Percentiles rank a stretch among this genome's conserved stretches.
Evolutionary conservation across 805 yeast species (phyloP).

Genomic region (Zygoascus flipseniorum): DNA sequence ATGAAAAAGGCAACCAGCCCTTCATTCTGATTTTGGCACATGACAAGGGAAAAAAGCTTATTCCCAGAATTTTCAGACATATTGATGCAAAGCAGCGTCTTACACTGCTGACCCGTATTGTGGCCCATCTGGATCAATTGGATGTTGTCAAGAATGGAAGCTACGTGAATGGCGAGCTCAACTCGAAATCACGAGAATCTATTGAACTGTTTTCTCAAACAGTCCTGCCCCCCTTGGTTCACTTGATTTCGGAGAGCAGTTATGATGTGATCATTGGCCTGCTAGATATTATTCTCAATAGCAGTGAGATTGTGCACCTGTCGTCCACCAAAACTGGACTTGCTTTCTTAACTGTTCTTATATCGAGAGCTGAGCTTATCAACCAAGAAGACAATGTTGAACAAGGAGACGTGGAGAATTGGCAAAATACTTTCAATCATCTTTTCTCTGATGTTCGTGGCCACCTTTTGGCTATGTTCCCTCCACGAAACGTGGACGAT

Average conservation of each 20-base stretch:
- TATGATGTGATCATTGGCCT: conserved; percentile 73
- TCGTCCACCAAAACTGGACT: conserved; percentile 68
- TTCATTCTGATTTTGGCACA: conserved; percentile 75
- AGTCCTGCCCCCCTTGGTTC: conserved; percentile 74
- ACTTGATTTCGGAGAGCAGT: conserved; percentile 72
- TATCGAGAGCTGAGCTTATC: conserved; percentile 86
- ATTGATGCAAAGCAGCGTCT: conserved; percentile 67
- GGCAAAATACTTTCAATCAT: conserved; percentile 77
- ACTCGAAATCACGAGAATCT: conserved; percentile 46
- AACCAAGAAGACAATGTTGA: conserved; percentile 64
- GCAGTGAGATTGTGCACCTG: conserved; percentile 51
- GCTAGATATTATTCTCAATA: conserved; percentile 58
- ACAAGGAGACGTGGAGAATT: conserved; percentile 42
- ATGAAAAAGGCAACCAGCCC: conserved; percentile 61
- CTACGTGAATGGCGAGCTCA: conserved; percentile 41
- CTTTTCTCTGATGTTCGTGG: conserved; percentile 74
- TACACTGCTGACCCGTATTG: conserved; percentile 66
- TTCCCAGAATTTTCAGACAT: conserved; percentile 83
- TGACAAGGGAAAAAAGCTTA: conserved; percentile 80
- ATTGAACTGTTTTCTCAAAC: conserved; percentile 74
- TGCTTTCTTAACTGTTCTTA: conserved; percentile 77
- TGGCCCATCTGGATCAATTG: conserved; percentile 71
- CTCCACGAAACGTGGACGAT: conserved; percentile 57
- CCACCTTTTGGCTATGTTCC: conserved; percentile 70
- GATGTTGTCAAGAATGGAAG: conserved; percentile 73